Conservation (phyloP, 139 green algal genomes). For the Closterium sp. region DNA sequence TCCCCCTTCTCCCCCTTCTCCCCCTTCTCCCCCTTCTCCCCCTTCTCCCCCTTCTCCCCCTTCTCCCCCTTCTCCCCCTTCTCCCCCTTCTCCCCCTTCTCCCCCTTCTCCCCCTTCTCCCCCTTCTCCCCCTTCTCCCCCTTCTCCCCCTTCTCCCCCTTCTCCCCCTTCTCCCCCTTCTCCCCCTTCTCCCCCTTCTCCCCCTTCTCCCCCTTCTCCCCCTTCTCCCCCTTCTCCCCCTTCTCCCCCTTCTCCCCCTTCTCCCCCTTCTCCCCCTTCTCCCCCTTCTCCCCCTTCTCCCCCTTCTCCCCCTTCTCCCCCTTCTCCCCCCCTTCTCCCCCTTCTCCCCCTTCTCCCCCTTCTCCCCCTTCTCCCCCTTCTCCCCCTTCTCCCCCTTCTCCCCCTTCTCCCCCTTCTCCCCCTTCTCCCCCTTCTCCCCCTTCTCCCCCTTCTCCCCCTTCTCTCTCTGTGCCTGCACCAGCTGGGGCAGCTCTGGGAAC, state of each 20-base stretch:
- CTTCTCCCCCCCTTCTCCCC: not conserved
- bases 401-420: not conserved
- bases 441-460: not conserved
- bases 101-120: not conserved
- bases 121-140: not conserved
- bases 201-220: not conserved
- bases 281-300: too few species aligned
- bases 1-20: not conserved
- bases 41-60: not conserved
- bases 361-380: not conserved
- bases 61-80: not conserved
- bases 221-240: not conserved
- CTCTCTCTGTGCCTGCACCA: not conserved
- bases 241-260: not conserved
- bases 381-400: not conserved
- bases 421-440: too few species aligned
- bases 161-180: not conserved
- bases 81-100: not conserved
- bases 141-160: not conserved
- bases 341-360: not conserved
- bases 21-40: not conserved
- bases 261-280: not conserved
- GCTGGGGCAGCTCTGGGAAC: constrained; percentile 8
- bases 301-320: not conserved
- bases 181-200: not conserved